These are phyloP conservation scores for Penicillium expansum DNA, from an alignment of 2,329 filamentous ascomycete genomes.

Conservation along the genomic window DNA sequence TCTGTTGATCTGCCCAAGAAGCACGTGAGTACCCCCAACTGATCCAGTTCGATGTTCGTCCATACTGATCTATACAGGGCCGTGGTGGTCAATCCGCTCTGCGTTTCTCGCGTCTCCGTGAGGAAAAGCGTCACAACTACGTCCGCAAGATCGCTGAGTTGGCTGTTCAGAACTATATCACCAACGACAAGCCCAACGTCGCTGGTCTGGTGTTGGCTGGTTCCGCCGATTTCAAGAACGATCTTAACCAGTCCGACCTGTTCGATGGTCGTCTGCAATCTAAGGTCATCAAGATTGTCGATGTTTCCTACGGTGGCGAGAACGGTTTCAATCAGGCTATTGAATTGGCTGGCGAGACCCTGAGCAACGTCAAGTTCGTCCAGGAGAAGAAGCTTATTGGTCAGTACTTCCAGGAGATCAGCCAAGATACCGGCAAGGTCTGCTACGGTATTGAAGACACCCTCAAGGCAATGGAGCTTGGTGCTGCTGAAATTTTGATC, in stretches of 20 bases:
- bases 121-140: constrained; percentile 99
- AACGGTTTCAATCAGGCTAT: constrained; percentile 99
- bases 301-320: constrained; percentile 97
- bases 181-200: constrained; percentile 96
- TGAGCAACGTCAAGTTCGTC: constrained; percentile 99
- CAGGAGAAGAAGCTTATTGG: constrained; percentile 99
- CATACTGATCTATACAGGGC: constrained; percentile 47
- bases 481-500: constrained; percentile 90
- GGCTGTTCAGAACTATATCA: constrained; percentile 98
- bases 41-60: neutral
- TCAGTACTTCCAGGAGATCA: constrained; percentile 98
- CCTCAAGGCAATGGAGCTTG: constrained; percentile 91
- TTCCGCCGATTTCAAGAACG: constrained; percentile 99
- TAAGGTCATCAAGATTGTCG: constrained; percentile 99
- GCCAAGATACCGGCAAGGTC: constrained; percentile 91
- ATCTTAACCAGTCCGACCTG: constrained; percentile 94
- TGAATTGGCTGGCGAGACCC: constrained; percentile 87
- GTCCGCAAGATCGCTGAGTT: constrained; percentile 97
- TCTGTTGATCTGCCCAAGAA: constrained; percentile 99
- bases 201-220: constrained; percentile 92
- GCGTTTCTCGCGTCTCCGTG: constrained; percentile 98
- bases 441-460: constrained; percentile 99
- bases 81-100: constrained; percentile 99
- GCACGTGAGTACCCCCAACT: constrained; percentile 53
- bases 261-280: constrained; percentile 86